Conservation (phyloP, 805 yeast genomes). For the Torulaspora microellipsoides region DNA sequence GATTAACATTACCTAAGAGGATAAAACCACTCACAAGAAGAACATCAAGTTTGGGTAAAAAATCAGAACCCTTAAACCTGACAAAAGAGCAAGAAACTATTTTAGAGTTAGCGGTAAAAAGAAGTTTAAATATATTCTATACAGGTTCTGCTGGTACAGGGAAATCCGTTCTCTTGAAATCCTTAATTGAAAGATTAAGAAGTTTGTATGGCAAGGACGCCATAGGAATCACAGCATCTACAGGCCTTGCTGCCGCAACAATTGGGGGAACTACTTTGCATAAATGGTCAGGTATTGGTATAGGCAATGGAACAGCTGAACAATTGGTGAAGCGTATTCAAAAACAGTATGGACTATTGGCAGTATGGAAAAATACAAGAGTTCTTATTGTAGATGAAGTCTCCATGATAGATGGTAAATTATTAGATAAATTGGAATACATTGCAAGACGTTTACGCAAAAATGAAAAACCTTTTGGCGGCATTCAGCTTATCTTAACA, state of each 20-base stretch:
- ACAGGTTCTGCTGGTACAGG: slow-evolving; percentile 91
- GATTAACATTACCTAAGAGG: slow-evolving; percentile 17
- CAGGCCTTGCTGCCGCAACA: slow-evolving; percentile 93
- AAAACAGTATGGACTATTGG: slow-evolving; percentile 16
- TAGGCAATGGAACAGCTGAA: slow-evolving; percentile 53
- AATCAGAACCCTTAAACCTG: slow-evolving; percentile 15
- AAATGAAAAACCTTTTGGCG: slow-evolving; percentile 73
- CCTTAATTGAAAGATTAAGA: slow-evolving; percentile 53
- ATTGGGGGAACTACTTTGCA: slow-evolving; percentile 90
- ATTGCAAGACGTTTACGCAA: slow-evolving; percentile 58
- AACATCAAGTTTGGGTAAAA: slow-evolving; percentile 9
- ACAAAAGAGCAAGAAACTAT: slow-evolving; percentile 51
- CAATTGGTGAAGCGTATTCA: slow-evolving; percentile 34
- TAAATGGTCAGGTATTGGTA: slow-evolving; percentile 79
- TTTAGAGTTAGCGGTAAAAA: slow-evolving; percentile 46
- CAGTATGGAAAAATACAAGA: slow-evolving; percentile 56
- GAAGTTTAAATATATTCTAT: slow-evolving; percentile 55
- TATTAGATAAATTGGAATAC: slow-evolving; percentile 69
- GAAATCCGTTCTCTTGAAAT: slow-evolving; percentile 63
- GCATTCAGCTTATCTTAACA: slow-evolving; percentile 79
- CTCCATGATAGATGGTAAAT: slow-evolving; percentile 83
- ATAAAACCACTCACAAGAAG: slow-evolving; percentile 9
- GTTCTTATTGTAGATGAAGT: slow-evolving; percentile 87
- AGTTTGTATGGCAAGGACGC: slow-evolving; percentile 40
- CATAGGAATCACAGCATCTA: slow-evolving; percentile 90